These are phyloP conservation scores for Lasiodiplodia sp. DNA, from an alignment of 2,329 filamentous ascomycete species.

Conservation along the genomic window DNA sequence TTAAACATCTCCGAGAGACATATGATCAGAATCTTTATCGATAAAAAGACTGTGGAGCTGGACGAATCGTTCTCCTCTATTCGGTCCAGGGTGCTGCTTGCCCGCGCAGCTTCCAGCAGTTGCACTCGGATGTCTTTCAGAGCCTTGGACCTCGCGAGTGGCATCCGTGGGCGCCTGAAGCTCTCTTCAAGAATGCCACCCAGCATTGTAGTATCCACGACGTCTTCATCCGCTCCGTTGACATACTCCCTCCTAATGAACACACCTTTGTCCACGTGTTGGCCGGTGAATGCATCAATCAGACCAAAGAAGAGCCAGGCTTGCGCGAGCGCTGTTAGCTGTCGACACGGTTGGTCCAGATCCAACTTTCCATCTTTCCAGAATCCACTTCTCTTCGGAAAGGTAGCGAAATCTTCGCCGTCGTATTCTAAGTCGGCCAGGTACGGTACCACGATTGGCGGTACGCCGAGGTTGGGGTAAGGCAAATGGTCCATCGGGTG, in stretches of 20 bases:
- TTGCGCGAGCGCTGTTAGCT: neutral
- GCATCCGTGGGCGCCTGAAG: neutral
- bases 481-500: neutral
- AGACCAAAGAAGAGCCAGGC: neutral
- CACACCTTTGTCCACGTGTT: neutral
- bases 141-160: neutral
- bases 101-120: neutral
- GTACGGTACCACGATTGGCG: neutral
- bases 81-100: neutral
- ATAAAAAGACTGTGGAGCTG: neutral
- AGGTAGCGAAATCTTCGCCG: neutral
- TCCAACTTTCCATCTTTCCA: neutral
- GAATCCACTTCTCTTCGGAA: neutral
- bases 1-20: neutral
- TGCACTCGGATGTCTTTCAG: neutral
- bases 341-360: neutral
- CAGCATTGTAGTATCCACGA: neutral
- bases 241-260: neutral
- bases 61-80: neutral
- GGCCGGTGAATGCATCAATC: neutral
- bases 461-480: neutral
- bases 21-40: neutral
- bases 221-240: neutral
- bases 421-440: neutral
- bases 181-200: neutral